Base-by-base conservation (phyloP, 441 rosid species). In the Gossypium trilobum region DNA sequence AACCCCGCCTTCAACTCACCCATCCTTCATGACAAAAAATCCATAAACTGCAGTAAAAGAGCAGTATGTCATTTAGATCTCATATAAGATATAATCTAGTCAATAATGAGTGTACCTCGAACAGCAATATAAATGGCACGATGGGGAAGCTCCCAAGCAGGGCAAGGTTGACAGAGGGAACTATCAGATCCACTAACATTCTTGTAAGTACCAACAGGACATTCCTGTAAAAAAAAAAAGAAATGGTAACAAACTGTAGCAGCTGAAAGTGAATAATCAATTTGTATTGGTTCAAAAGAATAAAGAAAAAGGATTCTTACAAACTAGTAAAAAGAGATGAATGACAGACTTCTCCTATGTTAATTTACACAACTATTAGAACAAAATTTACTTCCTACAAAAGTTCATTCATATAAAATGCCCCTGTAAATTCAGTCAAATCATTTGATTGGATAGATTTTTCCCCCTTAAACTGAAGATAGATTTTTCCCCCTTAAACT, bases 121-220 rank as follows among this genome's bases (percentile, higher is more conserved):
- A 93, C 86, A 48, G 89, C 68, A 80, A 84, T 76, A 83, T 91
- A 93, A 65, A 79, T 77, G 44, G 96, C 96, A 78, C 99, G 99
- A 61, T 73, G 85, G 29, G 99, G 97, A 83, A 95, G 93, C 84
- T 93, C 97, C 69, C 77, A 17, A 59, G 82, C 74, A 62, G 97
- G 97, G 73, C 99, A 93, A 52, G 74, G 84, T 71, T 31, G 91
- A 81, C 99, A 95, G 75, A 93, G 97, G 73, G 88, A 80, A 58
- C 77, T 64, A 80, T 91, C 96, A 68, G 98, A 93, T 77, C 99
- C 99, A 63, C 84, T 87, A 51, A 86, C 89, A 75, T 91, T 93
- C 86, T 95, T 95, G 69, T 81, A 93, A 56, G 99, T 90, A 64
- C 99, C 99, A 78, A 77, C 75, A 68, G 98, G 99, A 77, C 99